These are phyloP conservation scores for Vigna radiata DNA, from an alignment of 306 rosid species.

Conservation along the genomic window DNA sequence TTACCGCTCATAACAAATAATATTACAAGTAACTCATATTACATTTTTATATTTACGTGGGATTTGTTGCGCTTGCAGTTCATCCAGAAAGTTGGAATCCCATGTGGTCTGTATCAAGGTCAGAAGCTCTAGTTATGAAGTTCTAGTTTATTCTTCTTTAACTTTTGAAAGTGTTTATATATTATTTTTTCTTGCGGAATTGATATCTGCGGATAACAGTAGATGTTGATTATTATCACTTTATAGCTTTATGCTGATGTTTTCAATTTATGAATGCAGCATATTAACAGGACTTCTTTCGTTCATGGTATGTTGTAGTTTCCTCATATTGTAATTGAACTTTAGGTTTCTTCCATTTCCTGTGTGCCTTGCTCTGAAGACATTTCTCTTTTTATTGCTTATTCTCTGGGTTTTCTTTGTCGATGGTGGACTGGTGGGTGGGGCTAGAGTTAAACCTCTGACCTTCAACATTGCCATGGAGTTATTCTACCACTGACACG, in stretches of 20 bases:
- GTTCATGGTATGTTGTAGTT: conserved; percentile 69
- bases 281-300: conserved; percentile 98
- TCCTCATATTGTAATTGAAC: conserved; percentile 39
- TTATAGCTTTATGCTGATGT: conserved; percentile 47
- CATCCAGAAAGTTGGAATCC: conserved; percentile 99
- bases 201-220: conserved; percentile 24
- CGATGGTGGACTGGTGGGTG: conserved; percentile 10
- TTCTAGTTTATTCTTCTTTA: neutral
- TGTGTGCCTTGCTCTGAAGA: neutral
- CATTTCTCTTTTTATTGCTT: conserved; percentile 6
- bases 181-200: conserved; percentile 26
- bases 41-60: conserved; percentile 33
- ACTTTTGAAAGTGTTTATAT: conserved; percentile 15
- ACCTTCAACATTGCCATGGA: conserved; percentile 1
- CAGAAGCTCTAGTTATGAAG: conserved; percentile 43
- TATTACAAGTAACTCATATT: conserved; percentile 29
- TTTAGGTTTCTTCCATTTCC: neutral
- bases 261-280: conserved; percentile 66
- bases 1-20: conserved; percentile 12
- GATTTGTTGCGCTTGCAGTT: conserved; percentile 61
- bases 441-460: conserved; percentile 2
- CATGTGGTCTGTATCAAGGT: conserved; percentile 99
- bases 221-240: conserved; percentile 34
- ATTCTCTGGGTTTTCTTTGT: neutral
- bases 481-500: neutral